A percentile compares a stretch with the other conserved stretches of the same genome.
phyloP scores from a whole-genome alignment of 208 protist genomes.

The Giardia muris region DNA sequence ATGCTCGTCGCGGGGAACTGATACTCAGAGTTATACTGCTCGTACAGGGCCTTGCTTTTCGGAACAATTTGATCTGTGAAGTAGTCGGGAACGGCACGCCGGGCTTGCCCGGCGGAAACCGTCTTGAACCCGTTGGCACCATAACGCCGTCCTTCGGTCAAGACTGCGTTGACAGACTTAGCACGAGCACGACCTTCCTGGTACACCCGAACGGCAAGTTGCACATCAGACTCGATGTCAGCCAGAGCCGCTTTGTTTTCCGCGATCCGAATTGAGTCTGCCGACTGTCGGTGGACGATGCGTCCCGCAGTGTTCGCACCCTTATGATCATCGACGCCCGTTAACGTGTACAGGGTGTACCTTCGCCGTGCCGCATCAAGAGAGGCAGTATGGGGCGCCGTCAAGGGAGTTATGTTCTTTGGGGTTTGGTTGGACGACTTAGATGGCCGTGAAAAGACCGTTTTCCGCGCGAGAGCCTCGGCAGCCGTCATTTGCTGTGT shows the following conservation, averaged over 20 bases:
- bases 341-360: neutral
- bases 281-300: neutral
- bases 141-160: neutral
- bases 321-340: neutral
- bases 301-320: neutral
- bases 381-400: neutral
- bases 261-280: neutral
- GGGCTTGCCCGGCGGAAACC: neutral
- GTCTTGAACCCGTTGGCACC: neutral
- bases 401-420: neutral
- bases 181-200: neutral
- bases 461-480: neutral
- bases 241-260: neutral
- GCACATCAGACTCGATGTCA: neutral
- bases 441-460: neutral
- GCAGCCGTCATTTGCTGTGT: neutral
- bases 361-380: neutral
- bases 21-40: neutral
- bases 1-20: neutral
- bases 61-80: neutral
- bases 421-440: neutral
- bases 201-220: neutral
- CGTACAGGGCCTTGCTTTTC: neutral
- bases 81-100: neutral
- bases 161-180: neutral